Percentiles rank a stretch among this genome's conserved stretches.
These are phyloP conservation scores for Thelonectria olida DNA, from an alignment of 2,329 filamentous ascomycete genomes.

Conservation along the genomic window DNA sequence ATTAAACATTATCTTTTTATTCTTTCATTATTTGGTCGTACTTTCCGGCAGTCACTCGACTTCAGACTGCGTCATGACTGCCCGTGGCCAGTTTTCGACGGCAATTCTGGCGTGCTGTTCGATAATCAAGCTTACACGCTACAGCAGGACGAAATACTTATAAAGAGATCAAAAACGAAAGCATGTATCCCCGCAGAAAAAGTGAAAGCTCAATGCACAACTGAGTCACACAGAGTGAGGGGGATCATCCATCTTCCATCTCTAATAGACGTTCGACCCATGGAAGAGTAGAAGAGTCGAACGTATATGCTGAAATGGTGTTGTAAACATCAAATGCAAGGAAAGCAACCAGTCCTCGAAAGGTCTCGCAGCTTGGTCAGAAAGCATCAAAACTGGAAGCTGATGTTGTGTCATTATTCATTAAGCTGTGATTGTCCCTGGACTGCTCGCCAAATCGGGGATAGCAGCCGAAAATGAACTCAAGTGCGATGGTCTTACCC, in stretches of 20 bases:
- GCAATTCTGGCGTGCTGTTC: no score
- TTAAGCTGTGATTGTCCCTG: constrained; percentile 17
- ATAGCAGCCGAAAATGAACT: constrained; percentile 6
- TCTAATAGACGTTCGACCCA: constrained; percentile 64
- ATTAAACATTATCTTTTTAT: no score
- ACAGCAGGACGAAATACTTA: neutral
- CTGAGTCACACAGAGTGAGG: constrained; percentile 61
- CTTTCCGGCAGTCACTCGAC: no score
- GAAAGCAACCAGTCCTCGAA: neutral
- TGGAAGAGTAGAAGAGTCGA: constrained; percentile 56
- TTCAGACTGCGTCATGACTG: no score
- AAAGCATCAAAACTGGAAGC: neutral
- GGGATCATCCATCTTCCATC: constrained; percentile 62
- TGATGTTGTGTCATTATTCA: constrained; percentile 26
- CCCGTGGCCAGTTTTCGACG: no score
- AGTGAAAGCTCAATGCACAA: constrained; percentile 56
- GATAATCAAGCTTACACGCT: no score
- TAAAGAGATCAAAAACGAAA: neutral
- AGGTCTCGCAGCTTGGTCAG: neutral
- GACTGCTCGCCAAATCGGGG: constrained; percentile 5
- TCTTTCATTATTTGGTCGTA: no score
- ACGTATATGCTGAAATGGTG: constrained; percentile 65
- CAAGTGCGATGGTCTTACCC: constrained; percentile 21
- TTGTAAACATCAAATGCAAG: neutral
- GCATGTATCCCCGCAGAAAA: constrained; percentile 58